A percentile compares a stretch with the other conserved stretches of the same genome.
These are phyloP conservation scores for Emericellopsis cladophorae DNA, from an alignment of 2,329 filamentous ascomycete species.

Conservation along the genomic window DNA sequence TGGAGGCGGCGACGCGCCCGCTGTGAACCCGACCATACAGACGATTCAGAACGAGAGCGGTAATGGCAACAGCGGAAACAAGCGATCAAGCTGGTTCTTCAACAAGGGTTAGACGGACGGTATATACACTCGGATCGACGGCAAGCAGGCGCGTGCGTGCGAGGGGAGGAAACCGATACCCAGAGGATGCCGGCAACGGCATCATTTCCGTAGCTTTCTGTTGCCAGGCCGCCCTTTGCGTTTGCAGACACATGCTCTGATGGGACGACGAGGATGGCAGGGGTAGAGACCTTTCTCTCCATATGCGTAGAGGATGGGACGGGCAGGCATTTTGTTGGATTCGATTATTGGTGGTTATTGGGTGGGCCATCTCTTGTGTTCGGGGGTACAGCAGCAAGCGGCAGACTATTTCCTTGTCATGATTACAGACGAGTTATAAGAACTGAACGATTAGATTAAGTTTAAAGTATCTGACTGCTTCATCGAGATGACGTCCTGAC, in stretches of 20 bases:
- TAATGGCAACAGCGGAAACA: constrained; percentile 25
- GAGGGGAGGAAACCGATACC: background rate
- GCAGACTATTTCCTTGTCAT: constrained; percentile 8
- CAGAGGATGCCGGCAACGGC: background rate
- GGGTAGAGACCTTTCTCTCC: background rate
- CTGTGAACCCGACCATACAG: constrained; percentile 41
- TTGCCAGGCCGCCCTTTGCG: background rate
- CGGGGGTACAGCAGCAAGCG: background rate
- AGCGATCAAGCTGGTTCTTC: constrained; percentile 66
- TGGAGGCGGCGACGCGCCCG: constrained; percentile 32
- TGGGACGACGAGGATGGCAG: background rate
- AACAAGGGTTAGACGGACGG: constrained; percentile 36
- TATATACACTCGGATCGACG: background rate
- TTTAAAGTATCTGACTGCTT: too few relatives aligned
- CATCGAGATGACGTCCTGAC: too few relatives aligned
- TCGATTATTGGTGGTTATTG: too few relatives aligned
- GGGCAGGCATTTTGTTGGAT: background rate
- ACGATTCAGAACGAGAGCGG: constrained; percentile 43
- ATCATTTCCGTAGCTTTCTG: background rate
- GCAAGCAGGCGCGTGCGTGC: background rate
- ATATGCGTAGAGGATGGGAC: too few relatives aligned
- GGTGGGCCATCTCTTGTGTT: background rate
- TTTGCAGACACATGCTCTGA: too few relatives aligned
- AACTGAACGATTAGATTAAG: constrained; percentile 11
- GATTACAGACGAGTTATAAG: constrained; percentile 16